These are phyloP conservation scores for barrel medic (Medicago truncatula) DNA, from an alignment of 306 rosid species.

Conservation along the genomic window DNA sequence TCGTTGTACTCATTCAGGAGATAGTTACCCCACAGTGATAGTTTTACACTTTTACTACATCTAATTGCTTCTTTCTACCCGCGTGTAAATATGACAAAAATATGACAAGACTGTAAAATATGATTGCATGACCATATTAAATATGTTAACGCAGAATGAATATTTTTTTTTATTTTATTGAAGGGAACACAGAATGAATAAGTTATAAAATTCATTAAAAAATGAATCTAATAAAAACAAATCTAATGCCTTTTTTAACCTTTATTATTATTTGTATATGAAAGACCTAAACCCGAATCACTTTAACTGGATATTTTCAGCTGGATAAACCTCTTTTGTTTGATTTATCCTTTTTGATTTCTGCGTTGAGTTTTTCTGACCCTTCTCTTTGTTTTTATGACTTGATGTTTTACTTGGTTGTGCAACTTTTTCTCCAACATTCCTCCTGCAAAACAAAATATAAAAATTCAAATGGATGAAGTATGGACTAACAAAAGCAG, in stretches of 20 bases:
- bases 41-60: background rate
- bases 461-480: constrained; percentile 19
- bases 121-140: background rate
- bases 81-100: background rate
- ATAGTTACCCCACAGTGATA: background rate
- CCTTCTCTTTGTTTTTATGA: constrained; percentile 42
- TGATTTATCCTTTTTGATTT: constrained; percentile 37
- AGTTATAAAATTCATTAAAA: background rate
- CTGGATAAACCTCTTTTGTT: constrained; percentile 49
- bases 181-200: background rate
- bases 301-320: constrained; percentile 51
- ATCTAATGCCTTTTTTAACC: background rate
- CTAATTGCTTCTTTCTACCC: background rate
- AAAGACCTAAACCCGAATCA: constrained; percentile 32
- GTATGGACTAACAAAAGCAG: constrained; percentile 31
- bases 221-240: background rate
- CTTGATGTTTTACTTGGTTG: constrained; percentile 38
- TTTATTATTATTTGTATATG: background rate
- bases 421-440: constrained; percentile 43
- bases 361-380: constrained; percentile 28
- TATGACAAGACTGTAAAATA: background rate
- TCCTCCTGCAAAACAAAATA: constrained; percentile 38
- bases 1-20: background rate
- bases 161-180: background rate
- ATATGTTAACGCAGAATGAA: background rate